Percentiles rank a stretch among this genome's conserved stretches.
phyloP scores from a whole-genome alignment of 2,329 filamentous ascomycete genomes.

The Orbilia oligospora region DNA sequence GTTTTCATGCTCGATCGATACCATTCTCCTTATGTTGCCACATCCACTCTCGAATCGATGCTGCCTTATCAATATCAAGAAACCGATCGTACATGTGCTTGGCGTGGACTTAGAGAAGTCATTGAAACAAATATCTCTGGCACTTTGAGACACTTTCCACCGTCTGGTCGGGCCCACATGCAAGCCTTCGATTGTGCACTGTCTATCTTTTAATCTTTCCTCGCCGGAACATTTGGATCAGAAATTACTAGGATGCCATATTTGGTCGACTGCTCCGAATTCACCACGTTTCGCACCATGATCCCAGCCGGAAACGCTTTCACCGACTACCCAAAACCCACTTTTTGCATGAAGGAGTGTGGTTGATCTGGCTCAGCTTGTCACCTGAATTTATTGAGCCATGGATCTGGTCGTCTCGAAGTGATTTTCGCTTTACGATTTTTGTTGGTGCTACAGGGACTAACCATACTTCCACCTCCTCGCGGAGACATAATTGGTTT shows the following conservation, averaged over 20 bases:
- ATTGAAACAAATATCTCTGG: conserved; percentile 12
- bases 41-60: too few relatives aligned
- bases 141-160: conserved; percentile 16
- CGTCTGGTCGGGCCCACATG: conserved; percentile 1
- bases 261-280: background rate
- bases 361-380: conserved; percentile 4
- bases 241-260: background rate
- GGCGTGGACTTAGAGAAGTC: background rate
- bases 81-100: background rate
- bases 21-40: too few relatives aligned
- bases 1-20: too few relatives aligned
- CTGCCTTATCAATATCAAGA: too few relatives aligned
- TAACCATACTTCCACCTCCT: conserved; percentile 10
- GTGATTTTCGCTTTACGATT: conserved; percentile 5
- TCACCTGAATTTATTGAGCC: conserved; percentile 11
- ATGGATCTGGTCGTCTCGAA: conserved; percentile 32
- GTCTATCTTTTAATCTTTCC: background rate
- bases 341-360: conserved; percentile 14
- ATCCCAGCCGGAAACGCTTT: background rate
- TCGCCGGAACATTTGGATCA: background rate
- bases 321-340: background rate
- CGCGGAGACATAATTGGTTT: conserved; percentile 12
- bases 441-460: conserved; percentile 33
- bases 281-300: background rate
- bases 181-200: too few relatives aligned